Evolutionary conservation across 208 protist genomes (phyloP), one percentile per base, ranked within the genome.

Genomic region (Tritrichomonas musculus): DNA sequence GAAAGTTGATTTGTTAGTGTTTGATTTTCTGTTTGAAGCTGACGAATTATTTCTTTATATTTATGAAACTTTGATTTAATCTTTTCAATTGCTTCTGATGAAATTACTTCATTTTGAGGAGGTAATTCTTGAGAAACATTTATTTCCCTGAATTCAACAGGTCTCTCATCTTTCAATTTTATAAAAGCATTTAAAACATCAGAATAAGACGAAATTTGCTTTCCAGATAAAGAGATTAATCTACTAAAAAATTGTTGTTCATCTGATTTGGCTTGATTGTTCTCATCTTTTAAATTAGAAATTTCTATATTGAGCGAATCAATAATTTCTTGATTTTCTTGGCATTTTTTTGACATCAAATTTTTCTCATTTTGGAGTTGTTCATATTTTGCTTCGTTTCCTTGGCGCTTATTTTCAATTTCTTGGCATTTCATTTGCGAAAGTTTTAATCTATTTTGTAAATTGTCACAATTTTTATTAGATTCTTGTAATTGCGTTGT

Each of bases 371-470:
- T 82, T 36, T 13, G 17, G 22, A 82, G 30, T 50, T 50, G 39
- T 11, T 0, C 0, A 27, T 47, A 27, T 47, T 47, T 14, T 30
- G 27, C 41, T 82, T 82, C 73, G 30, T 30, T 39, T 50, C 14
- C 49, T 25, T 50, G n/a, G 44, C n/a, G 33, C 41, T 39, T 49
- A 13, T 36, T 47, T 82, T 82, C 73, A 17, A 39, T 39, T 82
- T 82, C 73, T 82, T 82, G 73, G 11, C 33, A 47, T 50, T 82
- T 82, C 11, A 50, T 30, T 50, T 82, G 73, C 30, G 73, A 82
- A 4, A 82, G 17, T 82, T 82, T 82, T 22, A 82, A 50, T 50
- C 73, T 47, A 41, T 82, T 82, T 82, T 82, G 73, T 30, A 82
- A 39, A 82, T 82, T 82, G 27, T 82, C 73, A 39, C 33, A 36